These are phyloP conservation scores for Geranomyces variabilis DNA, from an alignment of 192 early-diverging fungal genomes.

Conservation along the genomic window DNA sequence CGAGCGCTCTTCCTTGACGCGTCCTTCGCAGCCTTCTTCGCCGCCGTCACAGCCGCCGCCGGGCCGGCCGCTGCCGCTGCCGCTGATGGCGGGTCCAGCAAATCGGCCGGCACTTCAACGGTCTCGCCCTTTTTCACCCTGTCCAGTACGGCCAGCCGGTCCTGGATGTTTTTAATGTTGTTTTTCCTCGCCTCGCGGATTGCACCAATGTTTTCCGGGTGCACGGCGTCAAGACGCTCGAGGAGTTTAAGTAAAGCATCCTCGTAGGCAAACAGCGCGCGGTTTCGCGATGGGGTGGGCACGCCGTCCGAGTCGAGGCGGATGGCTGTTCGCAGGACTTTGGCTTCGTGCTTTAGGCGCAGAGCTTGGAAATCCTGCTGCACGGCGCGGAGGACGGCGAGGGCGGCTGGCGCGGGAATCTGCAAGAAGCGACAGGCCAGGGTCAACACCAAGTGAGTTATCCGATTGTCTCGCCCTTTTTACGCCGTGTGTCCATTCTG, in stretches of 20 bases:
- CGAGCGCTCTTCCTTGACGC: too few relatives aligned
- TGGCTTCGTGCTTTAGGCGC: slow-evolving; percentile 4
- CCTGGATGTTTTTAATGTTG: slow-evolving; percentile 14
- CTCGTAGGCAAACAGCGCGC: slow-evolving; percentile 27
- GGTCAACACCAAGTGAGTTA: background rate
- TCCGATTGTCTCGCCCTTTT: background rate
- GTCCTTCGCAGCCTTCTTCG: too few relatives aligned
- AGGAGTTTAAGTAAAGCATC: slow-evolving; percentile 21
- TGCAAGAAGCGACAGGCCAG: background rate
- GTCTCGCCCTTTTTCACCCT: slow-evolving; percentile 11
- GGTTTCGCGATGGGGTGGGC: slow-evolving; percentile 13
- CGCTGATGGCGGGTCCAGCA: background rate
- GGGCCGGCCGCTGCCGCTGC: too few relatives aligned
- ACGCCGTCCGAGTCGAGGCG: slow-evolving; percentile 11
- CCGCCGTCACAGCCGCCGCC: too few relatives aligned
- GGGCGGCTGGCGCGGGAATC: slow-evolving; percentile 32
- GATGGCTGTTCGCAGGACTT: slow-evolving; percentile 28
- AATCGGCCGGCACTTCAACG: slow-evolving; percentile 1
- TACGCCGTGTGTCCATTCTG: background rate
- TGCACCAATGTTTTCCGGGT: slow-evolving; percentile 11
- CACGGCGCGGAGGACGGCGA: slow-evolving; percentile 11
- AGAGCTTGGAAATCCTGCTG: slow-evolving; percentile 10
- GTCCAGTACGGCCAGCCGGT: slow-evolving; percentile 20
- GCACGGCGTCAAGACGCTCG: slow-evolving; percentile 26
- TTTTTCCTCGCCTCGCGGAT: slow-evolving; percentile 31